phyloP scores from a whole-genome alignment of 2,329 filamentous ascomycete species.

The Claviceps africana region DNA sequence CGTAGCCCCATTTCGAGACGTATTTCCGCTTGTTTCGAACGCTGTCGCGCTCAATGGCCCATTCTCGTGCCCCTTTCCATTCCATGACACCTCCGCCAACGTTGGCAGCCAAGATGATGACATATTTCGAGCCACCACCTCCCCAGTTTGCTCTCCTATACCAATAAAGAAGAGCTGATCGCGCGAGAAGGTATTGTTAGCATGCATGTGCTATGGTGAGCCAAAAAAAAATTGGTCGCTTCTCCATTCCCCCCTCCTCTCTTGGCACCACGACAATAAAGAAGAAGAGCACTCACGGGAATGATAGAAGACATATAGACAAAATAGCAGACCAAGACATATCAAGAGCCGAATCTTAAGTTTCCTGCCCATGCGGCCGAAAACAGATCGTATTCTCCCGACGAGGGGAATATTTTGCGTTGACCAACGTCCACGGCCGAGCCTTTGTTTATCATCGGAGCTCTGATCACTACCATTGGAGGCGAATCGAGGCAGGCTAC shows the following conservation, averaged over 20 bases:
- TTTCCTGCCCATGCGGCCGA: constrained; percentile 45
- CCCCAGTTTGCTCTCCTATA: constrained; percentile 62
- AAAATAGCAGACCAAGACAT: constrained; percentile 43
- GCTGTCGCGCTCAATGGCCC: constrained; percentile 95
- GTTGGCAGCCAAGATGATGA: constrained; percentile 87
- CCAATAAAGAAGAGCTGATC: constrained; percentile 35
- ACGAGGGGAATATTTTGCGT: constrained; percentile 29
- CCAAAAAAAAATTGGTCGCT: neutral
- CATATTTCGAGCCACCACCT: constrained; percentile 79
- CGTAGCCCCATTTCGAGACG: constrained; percentile 76
- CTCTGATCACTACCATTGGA: constrained; percentile 27
- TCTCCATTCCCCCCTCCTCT: neutral
- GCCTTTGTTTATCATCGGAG: constrained; percentile 68
- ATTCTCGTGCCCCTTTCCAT: constrained; percentile 94
- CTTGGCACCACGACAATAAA: neutral
- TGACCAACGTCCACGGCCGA: constrained; percentile 40
- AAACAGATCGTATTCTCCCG: constrained; percentile 31
- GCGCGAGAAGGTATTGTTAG: neutral
- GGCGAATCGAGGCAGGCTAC: constrained; percentile 62
- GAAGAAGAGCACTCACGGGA: constrained; percentile 44
- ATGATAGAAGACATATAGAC: constrained; percentile 53
- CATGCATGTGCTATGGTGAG: neutral
- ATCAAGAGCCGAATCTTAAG: constrained; percentile 50
- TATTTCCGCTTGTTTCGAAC: constrained; percentile 91
- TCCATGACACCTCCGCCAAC: constrained; percentile 96